Percentiles rank a stretch among this genome's conserved stretches.
phyloP scores from a whole-genome alignment of 352 stramenopile species.

The Pythium phragmitis region DNA sequence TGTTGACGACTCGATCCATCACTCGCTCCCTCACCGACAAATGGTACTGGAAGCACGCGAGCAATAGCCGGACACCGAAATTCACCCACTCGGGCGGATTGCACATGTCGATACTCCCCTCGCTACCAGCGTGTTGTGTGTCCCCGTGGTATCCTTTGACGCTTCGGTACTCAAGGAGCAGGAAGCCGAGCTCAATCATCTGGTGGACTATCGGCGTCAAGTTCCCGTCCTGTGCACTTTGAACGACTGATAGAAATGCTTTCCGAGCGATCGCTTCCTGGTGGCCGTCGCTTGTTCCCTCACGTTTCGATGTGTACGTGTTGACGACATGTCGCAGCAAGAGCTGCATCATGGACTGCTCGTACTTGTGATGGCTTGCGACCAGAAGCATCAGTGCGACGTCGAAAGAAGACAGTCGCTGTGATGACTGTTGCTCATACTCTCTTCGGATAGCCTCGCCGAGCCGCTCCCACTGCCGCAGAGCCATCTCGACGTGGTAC shows the following conservation, averaged over 20 bases:
- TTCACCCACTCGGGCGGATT: slow-evolving; percentile 28
- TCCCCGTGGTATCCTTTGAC: slow-evolving; percentile 24
- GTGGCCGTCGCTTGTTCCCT: slow-evolving; percentile 4
- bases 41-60: slow-evolving; percentile 49
- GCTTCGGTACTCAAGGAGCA: slow-evolving; percentile 30
- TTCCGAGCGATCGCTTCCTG: slow-evolving; percentile 14
- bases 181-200: slow-evolving; percentile 39
- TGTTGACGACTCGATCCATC: slow-evolving; percentile 45
- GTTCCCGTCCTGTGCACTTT: slow-evolving; percentile 33
- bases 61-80: slow-evolving; percentile 45
- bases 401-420: slow-evolving; percentile 40
- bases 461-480: slow-evolving; percentile 44
- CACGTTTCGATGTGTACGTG: slow-evolving; percentile 25
- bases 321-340: slow-evolving; percentile 30
- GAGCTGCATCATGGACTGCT: slow-evolving; percentile 27
- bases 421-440: slow-evolving; percentile 33
- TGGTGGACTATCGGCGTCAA: slow-evolving; percentile 35
- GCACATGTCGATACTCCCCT: not conserved
- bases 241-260: slow-evolving; percentile 31
- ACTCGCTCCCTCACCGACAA: slow-evolving; percentile 31
- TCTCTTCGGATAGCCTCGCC: slow-evolving; percentile 38
- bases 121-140: not conserved
- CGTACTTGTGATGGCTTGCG: slow-evolving; percentile 33
- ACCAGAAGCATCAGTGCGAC: slow-evolving; percentile 45
- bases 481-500: slow-evolving; percentile 51